These are phyloP conservation scores for Rhodosorus marinus DNA, from an alignment of 23 red algal species.

Conservation along the genomic window DNA sequence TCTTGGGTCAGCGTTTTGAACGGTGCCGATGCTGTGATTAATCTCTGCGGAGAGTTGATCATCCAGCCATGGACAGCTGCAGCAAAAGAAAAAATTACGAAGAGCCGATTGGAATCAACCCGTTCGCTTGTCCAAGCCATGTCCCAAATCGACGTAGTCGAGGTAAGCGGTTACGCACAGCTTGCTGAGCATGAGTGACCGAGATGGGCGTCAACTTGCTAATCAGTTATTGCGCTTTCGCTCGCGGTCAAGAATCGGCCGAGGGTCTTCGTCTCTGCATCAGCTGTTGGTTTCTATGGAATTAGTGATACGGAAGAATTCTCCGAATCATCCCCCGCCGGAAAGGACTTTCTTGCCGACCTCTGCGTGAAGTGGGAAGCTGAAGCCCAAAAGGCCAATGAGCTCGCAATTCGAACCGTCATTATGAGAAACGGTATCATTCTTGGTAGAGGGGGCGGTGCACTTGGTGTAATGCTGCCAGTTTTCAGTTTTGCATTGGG, in stretches of 20 bases:
- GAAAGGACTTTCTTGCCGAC: constrained; percentile 57
- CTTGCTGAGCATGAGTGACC: too few species aligned
- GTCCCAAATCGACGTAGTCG: too few species aligned
- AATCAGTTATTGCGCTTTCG: too few species aligned
- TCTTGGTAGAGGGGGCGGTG: constrained; percentile 61
- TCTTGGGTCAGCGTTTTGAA: constrained; percentile 9
- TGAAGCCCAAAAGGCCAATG: constrained; percentile 11
- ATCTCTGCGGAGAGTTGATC: constrained; percentile 57
- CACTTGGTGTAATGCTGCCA: constrained; percentile 47
- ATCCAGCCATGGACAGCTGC: constrained; percentile 27
- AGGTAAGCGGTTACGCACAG: too few species aligned
- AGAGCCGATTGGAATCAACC: constrained; percentile 24
- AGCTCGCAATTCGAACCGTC: constrained; percentile 27
- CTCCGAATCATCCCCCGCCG: constrained; percentile 29
- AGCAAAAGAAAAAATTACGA: constrained; percentile 11
- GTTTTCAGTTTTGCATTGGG: constrained; percentile 58
- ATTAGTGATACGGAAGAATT: constrained; percentile 23
- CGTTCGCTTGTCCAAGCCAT: too few species aligned
- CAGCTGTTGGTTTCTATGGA: constrained; percentile 90
- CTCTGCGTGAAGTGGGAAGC: constrained; percentile 60
- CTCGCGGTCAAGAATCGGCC: too few species aligned
- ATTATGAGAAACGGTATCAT: constrained; percentile 62
- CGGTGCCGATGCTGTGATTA: constrained; percentile 57
- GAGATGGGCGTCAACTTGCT: too few species aligned
- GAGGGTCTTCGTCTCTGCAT: constrained; percentile 33